Percentiles rank a stretch among this genome's conserved stretches.
phyloP scores from a whole-genome alignment of 2,329 filamentous ascomycete species.

The Nemania serpens region DNA sequence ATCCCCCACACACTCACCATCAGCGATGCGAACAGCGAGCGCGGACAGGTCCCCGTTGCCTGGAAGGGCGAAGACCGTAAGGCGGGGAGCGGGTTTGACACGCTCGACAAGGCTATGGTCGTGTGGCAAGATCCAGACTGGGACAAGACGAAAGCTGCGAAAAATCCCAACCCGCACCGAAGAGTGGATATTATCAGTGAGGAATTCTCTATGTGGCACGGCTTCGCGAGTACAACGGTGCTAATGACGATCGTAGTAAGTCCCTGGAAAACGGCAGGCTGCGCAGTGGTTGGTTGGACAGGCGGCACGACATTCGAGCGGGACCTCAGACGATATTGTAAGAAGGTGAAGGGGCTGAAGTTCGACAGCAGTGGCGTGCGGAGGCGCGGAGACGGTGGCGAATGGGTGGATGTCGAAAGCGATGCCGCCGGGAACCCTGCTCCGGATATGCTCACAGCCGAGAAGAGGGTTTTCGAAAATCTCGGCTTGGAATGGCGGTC shows the following conservation, averaged over 20 bases:
- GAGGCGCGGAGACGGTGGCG: slow-evolving; percentile 65
- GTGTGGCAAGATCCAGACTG: slow-evolving; percentile 80
- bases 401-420: slow-evolving; percentile 70
- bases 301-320: slow-evolving; percentile 89
- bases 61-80: slow-evolving; percentile 54
- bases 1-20: slow-evolving; percentile 83
- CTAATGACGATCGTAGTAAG: slow-evolving; percentile 52
- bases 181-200: slow-evolving; percentile 82
- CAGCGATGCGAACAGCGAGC: slow-evolving; percentile 70
- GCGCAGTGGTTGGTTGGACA: slow-evolving; percentile 85
- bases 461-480: slow-evolving; percentile 79
- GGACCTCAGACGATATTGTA: slow-evolving; percentile 81
- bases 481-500: slow-evolving; percentile 70
- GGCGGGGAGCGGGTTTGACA: slow-evolving; percentile 73
- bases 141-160: slow-evolving; percentile 47
- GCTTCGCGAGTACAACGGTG: neutral
- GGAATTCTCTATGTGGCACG: neutral
- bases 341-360: slow-evolving; percentile 72
- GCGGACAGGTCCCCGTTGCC: slow-evolving; percentile 65
- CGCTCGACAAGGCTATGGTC: slow-evolving; percentile 86
- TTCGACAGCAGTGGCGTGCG: slow-evolving; percentile 91
- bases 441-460: slow-evolving; percentile 72
- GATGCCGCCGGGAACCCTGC: slow-evolving; percentile 52
- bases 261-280: slow-evolving; percentile 87
- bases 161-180: slow-evolving; percentile 76